These are phyloP conservation scores for Epichloe uncinata DNA, from an alignment of 2,329 filamentous ascomycete genomes.

Conservation along the genomic window DNA sequence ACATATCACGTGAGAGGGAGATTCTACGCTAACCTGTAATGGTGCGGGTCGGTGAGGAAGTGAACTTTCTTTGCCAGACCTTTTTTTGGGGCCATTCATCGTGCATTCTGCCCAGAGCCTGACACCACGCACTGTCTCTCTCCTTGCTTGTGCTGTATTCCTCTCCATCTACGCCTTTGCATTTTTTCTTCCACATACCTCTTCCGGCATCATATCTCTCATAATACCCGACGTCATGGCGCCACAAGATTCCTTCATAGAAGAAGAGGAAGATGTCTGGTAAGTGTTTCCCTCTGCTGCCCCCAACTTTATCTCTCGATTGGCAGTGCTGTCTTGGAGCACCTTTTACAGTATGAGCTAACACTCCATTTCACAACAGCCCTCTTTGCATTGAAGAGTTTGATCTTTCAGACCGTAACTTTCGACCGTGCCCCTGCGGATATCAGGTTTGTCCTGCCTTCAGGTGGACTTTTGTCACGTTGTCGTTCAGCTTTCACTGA, in stretches of 20 bases:
- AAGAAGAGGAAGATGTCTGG: slow-evolving; percentile 60
- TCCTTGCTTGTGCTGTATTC: slow-evolving; percentile 12
- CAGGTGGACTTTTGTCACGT: background rate
- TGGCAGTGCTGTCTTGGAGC: background rate
- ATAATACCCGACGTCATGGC: slow-evolving; percentile 36
- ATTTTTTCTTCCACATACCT: slow-evolving; percentile 11
- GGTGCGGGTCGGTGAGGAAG: background rate
- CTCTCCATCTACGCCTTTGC: background rate
- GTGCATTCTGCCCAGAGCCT: slow-evolving; percentile 10
- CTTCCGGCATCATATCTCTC: slow-evolving; percentile 8
- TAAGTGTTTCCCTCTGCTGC: slow-evolving; percentile 24
- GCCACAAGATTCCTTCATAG: slow-evolving; percentile 57
- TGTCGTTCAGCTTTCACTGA: background rate
- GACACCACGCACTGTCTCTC: slow-evolving; percentile 8
- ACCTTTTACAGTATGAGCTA: background rate
- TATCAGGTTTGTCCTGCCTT: slow-evolving; percentile 61
- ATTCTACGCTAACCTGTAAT: background rate
- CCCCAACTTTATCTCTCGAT: slow-evolving; percentile 7
- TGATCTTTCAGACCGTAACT: slow-evolving; percentile 93
- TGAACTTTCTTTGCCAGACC: slow-evolving; percentile 10
- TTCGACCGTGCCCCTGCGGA: slow-evolving; percentile 90
- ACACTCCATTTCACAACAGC: slow-evolving; percentile 32
- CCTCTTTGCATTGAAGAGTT: slow-evolving; percentile 98
- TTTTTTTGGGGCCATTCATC: slow-evolving; percentile 6
- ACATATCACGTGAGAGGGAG: slow-evolving; percentile 2